These are phyloP conservation scores for Inga oerstediana DNA, from an alignment of 306 rosid genomes.

Conservation along the genomic window DNA sequence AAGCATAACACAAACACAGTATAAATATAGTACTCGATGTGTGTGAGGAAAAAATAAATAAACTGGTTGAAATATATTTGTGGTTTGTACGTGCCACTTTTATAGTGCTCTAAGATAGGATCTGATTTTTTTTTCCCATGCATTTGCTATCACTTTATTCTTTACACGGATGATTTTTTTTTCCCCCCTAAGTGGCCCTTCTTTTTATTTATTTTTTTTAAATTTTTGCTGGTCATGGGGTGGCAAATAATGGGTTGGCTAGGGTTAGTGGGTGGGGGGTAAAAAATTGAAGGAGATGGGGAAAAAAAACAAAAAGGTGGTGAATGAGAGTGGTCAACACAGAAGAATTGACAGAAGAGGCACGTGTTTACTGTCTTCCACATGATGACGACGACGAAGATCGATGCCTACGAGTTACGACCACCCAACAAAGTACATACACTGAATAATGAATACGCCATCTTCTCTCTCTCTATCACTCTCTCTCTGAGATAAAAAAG, in stretches of 20 bases:
- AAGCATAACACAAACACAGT: neutral
- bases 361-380: conserved; percentile 23
- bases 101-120: conserved; percentile 44
- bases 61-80: conserved; percentile 28
- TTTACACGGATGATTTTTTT: conserved; percentile 38
- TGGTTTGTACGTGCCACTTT: conserved; percentile 50
- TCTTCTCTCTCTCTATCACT: neutral
- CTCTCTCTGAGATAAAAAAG: neutral
- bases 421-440: conserved; percentile 9
- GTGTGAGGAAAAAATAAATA: neutral
- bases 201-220: neutral
- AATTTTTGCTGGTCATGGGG: neutral
- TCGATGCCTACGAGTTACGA: conserved; percentile 19
- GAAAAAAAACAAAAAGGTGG: neutral
- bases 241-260: neutral
- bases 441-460: conserved; percentile 12
- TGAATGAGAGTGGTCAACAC: neutral
- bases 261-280: neutral
- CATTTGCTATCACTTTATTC: conserved; percentile 41
- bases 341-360: conserved; percentile 9
- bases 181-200: conserved; percentile 30
- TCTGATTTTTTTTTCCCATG: conserved; percentile 14
- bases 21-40: neutral
- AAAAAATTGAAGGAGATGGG: neutral
- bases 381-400: conserved; percentile 10